phyloP scores from a whole-genome alignment of 345 rosid genomes.

The Citropsis articulata region DNA sequence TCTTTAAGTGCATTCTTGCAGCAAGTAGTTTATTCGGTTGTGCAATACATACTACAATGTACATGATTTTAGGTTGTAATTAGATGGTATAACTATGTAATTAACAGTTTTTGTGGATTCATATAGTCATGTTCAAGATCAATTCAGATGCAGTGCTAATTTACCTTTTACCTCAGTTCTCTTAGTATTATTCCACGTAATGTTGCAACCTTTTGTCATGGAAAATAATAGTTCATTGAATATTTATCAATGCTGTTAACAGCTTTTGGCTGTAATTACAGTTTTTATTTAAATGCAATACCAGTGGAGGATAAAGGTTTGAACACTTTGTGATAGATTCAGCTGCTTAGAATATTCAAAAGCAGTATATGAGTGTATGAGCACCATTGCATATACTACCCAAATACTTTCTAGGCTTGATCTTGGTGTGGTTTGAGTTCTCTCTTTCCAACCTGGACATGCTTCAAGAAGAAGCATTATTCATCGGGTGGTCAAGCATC shows the following conservation, averaged over 20 bases:
- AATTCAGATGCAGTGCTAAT: background rate
- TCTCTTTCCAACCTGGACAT: background rate
- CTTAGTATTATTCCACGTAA: background rate
- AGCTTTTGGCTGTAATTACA: background rate
- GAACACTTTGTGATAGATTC: background rate
- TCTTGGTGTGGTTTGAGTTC: background rate
- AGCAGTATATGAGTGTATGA: background rate
- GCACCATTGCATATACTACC: background rate
- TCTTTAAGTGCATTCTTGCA: background rate
- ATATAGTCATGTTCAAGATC: background rate
- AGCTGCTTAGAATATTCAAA: background rate
- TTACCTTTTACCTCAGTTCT: background rate
- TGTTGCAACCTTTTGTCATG: background rate
- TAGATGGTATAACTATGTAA: background rate
- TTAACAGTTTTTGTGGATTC: background rate
- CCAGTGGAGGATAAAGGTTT: background rate
- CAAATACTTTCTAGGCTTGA: background rate
- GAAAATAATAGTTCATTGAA: background rate
- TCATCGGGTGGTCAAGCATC: background rate
- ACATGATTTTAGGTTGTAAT: background rate
- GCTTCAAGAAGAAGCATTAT: background rate
- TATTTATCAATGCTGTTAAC: background rate
- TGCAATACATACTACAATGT: background rate
- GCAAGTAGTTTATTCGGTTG: background rate
- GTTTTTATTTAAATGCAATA: background rate